phyloP scores from a whole-genome alignment of 345 rosid genomes.

The Jatropha curcas region DNA sequence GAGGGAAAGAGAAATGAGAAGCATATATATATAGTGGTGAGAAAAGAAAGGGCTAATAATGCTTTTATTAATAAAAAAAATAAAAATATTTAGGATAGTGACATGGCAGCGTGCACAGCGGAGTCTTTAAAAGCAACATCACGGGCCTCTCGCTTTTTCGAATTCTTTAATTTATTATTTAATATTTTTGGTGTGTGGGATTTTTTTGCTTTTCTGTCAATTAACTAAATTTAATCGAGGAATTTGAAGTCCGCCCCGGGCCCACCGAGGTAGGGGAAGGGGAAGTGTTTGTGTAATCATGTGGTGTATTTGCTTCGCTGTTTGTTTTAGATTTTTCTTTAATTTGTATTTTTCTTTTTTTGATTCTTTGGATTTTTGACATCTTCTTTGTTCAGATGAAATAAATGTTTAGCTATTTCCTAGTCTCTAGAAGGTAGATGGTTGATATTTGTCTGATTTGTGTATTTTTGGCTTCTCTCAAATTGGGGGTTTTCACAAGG shows the following conservation, averaged over 20 bases:
- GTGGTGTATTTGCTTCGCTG: slow-evolving; percentile 16
- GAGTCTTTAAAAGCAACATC: slow-evolving; percentile 21
- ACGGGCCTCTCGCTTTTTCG: slow-evolving; percentile 26
- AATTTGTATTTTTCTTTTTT: not conserved
- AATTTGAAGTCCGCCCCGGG: slow-evolving; percentile 43
- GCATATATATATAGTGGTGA: slow-evolving; percentile 44
- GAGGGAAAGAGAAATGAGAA: slow-evolving; percentile 20
- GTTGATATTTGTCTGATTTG: not conserved
- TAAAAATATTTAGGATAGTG: slow-evolving; percentile 9
- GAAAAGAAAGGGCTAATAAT: slow-evolving; percentile 8
- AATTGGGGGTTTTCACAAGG: not conserved
- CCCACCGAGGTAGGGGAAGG: slow-evolving; percentile 30
- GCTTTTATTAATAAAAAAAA: not conserved
- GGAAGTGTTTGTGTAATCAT: not conserved
- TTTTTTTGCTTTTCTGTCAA: slow-evolving; percentile 2
- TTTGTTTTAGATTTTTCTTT: not conserved
- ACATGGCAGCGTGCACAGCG: slow-evolving; percentile 48
- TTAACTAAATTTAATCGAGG: slow-evolving; percentile 40
- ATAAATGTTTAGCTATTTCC: not conserved
- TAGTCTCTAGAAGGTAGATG: not conserved
- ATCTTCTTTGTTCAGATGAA: not conserved
- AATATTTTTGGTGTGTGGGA: not conserved
- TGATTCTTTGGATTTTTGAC: not conserved
- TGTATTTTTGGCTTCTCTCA: not conserved
- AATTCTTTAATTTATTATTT: not conserved